phyloP scores from a whole-genome alignment of 2,329 filamentous ascomycete genomes.

The Phaeoacremonium minimum region DNA sequence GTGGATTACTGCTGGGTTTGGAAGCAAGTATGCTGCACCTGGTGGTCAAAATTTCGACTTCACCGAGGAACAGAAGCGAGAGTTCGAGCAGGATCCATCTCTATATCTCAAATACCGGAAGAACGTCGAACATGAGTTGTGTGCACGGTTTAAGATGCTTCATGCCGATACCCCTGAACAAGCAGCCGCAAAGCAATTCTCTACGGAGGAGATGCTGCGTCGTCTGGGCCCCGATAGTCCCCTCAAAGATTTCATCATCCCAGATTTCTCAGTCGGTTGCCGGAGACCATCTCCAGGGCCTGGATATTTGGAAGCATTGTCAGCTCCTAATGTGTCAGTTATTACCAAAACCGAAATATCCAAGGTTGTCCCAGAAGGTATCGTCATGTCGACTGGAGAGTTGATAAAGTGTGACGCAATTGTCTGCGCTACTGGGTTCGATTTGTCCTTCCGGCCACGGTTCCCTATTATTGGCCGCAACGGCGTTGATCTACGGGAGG shows the following conservation, averaged over 20 bases:
- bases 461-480: constrained; percentile 40
- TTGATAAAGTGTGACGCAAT: constrained; percentile 22
- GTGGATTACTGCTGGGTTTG: constrained; percentile 9
- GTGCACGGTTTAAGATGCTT: constrained; percentile 8
- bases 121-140: constrained; percentile 12
- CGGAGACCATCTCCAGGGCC: constrained; percentile 23
- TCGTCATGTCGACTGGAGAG: constrained; percentile 17
- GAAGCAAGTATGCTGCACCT: constrained; percentile 3
- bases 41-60: constrained; percentile 6
- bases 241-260: constrained; percentile 24
- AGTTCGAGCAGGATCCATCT: constrained; percentile 10
- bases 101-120: constrained; percentile 9
- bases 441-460: constrained; percentile 12
- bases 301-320: constrained; percentile 23
- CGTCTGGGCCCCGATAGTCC: constrained; percentile 8
- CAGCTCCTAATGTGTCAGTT: constrained; percentile 15
- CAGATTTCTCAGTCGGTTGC: constrained; percentile 14
- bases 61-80: constrained; percentile 5
- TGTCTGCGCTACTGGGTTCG: constrained; percentile 25
- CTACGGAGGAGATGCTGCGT: constrained; percentile 7
- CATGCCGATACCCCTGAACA: constrained; percentile 10
- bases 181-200: constrained; percentile 1
- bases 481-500: constrained; percentile 39
- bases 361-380: constrained; percentile 17
- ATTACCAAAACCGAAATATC: constrained; percentile 11